Percentiles rank a stretch among this genome's conserved stretches.
Conservation (phyloP, 176 grass and related monocot species). For the Triticum urartu region DNA sequence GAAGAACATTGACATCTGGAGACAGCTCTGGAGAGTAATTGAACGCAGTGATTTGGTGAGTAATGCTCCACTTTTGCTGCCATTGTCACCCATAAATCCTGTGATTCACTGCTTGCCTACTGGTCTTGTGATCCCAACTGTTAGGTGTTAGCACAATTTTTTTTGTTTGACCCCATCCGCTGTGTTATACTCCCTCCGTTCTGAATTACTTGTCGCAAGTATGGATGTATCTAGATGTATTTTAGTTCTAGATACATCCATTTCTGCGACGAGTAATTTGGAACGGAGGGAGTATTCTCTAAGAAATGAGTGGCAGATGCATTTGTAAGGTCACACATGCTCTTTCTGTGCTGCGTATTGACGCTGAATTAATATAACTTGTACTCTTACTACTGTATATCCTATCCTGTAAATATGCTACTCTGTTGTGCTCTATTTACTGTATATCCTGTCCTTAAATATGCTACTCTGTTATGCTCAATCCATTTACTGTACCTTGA, state of each 20-base stretch:
- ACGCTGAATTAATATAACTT: not conserved
- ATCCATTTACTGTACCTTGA: not conserved
- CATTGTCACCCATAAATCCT: not conserved
- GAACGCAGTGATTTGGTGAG: slow-evolving; percentile 90
- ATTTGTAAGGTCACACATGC: not conserved
- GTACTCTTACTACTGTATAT: not conserved
- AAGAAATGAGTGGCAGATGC: not conserved
- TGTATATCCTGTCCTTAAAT: not conserved
- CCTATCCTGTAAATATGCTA: not conserved
- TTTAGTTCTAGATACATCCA: too few relatives aligned
- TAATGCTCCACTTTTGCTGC: not conserved
- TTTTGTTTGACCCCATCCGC: not conserved
- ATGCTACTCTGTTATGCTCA: not conserved
- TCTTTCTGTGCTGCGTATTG: not conserved
- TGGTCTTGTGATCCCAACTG: not conserved
- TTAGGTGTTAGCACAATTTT: not conserved
- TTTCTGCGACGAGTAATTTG: too few relatives aligned
- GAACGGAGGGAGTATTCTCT: not conserved
- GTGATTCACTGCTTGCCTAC: not conserved
- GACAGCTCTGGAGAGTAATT: slow-evolving; percentile 94
- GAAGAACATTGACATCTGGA: slow-evolving; percentile 98
- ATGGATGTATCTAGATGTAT: too few relatives aligned
- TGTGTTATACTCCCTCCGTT: not conserved
- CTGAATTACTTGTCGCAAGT: too few relatives aligned
- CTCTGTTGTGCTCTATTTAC: not conserved